Percentiles rank a stretch among this genome's conserved stretches.
phyloP scores from a whole-genome alignment of 495 filamentous ascomycete genomes.

The Penicillium arizonense region DNA sequence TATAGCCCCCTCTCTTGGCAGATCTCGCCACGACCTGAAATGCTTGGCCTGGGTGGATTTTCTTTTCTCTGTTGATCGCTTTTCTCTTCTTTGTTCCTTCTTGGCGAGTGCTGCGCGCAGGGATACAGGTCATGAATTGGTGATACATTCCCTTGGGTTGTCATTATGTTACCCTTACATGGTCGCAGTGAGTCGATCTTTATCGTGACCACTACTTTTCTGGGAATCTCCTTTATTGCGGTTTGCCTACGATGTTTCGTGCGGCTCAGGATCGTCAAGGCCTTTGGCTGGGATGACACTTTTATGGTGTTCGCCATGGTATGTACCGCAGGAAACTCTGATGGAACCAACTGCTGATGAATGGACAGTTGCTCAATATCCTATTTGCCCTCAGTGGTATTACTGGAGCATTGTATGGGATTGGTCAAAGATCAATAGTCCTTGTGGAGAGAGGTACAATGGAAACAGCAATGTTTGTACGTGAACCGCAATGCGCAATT shows the following conservation, averaged over 20 bases:
- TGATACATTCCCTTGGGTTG: slow-evolving; percentile 4
- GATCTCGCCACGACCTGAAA: slow-evolving; percentile 17
- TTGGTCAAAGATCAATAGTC: slow-evolving; percentile 25
- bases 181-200: slow-evolving; percentile 40
- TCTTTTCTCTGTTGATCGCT: neutral
- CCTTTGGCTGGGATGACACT: slow-evolving; percentile 46
- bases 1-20: slow-evolving; percentile 3
- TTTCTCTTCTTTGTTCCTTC: slow-evolving; percentile 1
- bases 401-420: slow-evolving; percentile 34
- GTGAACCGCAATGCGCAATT: no score
- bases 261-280: slow-evolving; percentile 35
- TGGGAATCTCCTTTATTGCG: slow-evolving; percentile 36
- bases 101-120: slow-evolving; percentile 8
- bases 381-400: slow-evolving; percentile 42
- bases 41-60: slow-evolving; percentile 14
- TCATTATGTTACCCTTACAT: slow-evolving; percentile 34
- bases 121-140: slow-evolving; percentile 12
- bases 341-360: neutral
- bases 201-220: slow-evolving; percentile 38
- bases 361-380: slow-evolving; percentile 24
- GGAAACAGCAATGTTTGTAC: slow-evolving; percentile 43
- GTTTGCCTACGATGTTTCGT: slow-evolving; percentile 44
- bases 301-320: slow-evolving; percentile 45
- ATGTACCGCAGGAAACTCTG: slow-evolving; percentile 1
- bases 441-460: slow-evolving; percentile 17